Conservation (phyloP, 2,329 filamentous ascomycete genomes). For the Aspergillus spinulosporus region DNA sequence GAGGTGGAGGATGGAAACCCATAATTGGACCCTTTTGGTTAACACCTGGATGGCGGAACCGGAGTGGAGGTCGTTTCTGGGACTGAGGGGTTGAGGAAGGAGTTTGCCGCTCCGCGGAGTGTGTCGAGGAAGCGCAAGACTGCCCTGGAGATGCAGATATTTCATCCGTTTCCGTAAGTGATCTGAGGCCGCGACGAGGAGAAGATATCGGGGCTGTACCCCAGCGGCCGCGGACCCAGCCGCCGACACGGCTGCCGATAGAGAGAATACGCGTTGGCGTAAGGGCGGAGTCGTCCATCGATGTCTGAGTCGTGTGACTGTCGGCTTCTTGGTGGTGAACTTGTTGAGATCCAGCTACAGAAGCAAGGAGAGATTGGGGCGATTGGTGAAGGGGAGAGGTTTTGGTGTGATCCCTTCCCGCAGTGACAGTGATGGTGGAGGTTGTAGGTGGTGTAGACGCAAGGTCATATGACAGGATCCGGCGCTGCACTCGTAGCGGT, state of each 20-base stretch:
- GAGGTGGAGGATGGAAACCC: conserved; percentile 63
- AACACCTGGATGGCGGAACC: conserved; percentile 65
- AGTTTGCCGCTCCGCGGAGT: conserved; percentile 64
- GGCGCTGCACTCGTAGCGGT: conserved; percentile 44
- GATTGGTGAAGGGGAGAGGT: conserved; percentile 27
- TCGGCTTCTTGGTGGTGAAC: conserved; percentile 1
- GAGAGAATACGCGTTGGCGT: conserved; percentile 31
- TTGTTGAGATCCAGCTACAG: conserved; percentile 32
- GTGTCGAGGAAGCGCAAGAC: conserved; percentile 20
- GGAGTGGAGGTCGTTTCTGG: conserved; percentile 16
- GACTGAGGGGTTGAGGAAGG: conserved; percentile 52
- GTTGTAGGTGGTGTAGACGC: conserved; percentile 41
- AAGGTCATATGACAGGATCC: conserved; percentile 47
- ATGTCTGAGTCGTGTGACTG: conserved; percentile 29
- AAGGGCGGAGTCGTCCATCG: conserved; percentile 25
- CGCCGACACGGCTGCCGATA: conserved; percentile 59
- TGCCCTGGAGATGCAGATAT: conserved; percentile 1
- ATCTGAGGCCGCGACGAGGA: conserved; percentile 2
- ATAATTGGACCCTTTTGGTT: conserved; percentile 75
- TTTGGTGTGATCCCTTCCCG: conserved; percentile 30
- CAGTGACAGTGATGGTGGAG: conserved; percentile 41
- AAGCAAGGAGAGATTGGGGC: conserved; percentile 39
- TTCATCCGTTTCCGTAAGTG: conserved; percentile 6
- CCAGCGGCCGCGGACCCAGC: conserved; percentile 67
- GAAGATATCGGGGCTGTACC: conserved; percentile 50